Percentiles rank a stretch among this genome's conserved stretches.
These are phyloP conservation scores for Gossypium trilobum DNA, from an alignment of 441 rosid genomes.

Conservation along the genomic window DNA sequence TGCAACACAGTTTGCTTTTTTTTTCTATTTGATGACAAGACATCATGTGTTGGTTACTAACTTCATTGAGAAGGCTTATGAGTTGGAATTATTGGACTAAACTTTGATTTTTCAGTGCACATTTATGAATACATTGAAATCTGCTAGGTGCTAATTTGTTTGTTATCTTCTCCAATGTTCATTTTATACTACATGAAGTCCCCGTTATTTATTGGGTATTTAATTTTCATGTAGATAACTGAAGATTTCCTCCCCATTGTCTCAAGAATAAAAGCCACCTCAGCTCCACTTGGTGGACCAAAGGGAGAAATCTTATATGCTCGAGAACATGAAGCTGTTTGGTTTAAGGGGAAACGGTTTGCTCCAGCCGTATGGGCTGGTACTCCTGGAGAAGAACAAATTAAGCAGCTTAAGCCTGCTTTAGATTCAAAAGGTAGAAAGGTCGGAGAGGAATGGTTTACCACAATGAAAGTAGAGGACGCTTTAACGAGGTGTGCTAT, in stretches of 20 bases:
- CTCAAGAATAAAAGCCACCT: conserved; percentile 65
- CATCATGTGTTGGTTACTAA: neutral
- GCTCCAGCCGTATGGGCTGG: conserved; percentile 73
- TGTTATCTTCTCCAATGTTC: neutral
- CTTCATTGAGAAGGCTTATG: neutral
- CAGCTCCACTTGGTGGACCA: conserved; percentile 71
- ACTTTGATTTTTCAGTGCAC: neutral
- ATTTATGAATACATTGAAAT: neutral
- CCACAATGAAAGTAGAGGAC: conserved; percentile 66
- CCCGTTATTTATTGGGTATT: conserved; percentile 4
- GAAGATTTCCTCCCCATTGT: conserved; percentile 79
- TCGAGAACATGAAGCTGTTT: conserved; percentile 86
- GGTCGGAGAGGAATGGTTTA: conserved; percentile 99
- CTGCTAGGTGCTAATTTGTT: neutral
- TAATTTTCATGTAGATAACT: conserved; percentile 40
- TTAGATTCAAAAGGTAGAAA: conserved; percentile 85
- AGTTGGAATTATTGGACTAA: conserved; percentile 5
- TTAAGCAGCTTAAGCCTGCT: conserved; percentile 80
- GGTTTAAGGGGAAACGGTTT: conserved; percentile 92
- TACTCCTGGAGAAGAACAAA: conserved; percentile 89
- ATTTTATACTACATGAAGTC: neutral
- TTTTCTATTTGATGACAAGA: neutral
- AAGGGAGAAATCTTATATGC: conserved; percentile 85
- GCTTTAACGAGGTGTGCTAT: conserved; percentile 59
- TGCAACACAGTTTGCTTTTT: neutral